phyloP scores from a whole-genome alignment of 1,139 yeast species.

The Nakaseomyces bracarensis region DNA sequence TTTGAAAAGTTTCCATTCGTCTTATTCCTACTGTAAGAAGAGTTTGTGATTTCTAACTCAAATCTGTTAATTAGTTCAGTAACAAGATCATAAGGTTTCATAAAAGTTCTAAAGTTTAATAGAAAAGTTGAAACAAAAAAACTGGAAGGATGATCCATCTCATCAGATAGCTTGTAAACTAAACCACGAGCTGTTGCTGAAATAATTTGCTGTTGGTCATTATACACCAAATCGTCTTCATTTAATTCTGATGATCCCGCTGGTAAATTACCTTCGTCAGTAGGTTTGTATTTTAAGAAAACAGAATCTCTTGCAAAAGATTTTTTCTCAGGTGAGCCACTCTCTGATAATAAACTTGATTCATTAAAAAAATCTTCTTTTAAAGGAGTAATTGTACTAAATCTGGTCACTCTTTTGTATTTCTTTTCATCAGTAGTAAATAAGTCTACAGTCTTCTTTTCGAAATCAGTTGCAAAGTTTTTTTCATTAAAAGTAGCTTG shows the following conservation, averaged over 20 bases:
- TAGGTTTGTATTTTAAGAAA: slow-evolving; percentile 31
- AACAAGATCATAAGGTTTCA: slow-evolving; percentile 59
- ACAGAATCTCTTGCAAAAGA: slow-evolving; percentile 40
- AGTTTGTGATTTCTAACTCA: slow-evolving; percentile 40
- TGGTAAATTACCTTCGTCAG: slow-evolving; percentile 16
- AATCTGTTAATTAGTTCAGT: slow-evolving; percentile 63
- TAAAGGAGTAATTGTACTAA: slow-evolving; percentile 3
- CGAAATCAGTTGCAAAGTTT: slow-evolving; percentile 23
- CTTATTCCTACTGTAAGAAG: slow-evolving; percentile 30
- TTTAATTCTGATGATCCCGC: slow-evolving; percentile 15
- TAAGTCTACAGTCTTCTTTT: slow-evolving; percentile 7
- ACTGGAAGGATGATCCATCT: slow-evolving; percentile 52
- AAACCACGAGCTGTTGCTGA: slow-evolving; percentile 79
- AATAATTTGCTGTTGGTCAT: slow-evolving; percentile 47
- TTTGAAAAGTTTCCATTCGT: slow-evolving; percentile 38
- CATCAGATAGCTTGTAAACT: slow-evolving; percentile 65
- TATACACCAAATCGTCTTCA: slow-evolving; percentile 39
- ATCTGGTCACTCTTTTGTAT: slow-evolving; percentile 11
- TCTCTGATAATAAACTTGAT: slow-evolving; percentile 31
- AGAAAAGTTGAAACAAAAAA: slow-evolving; percentile 70
- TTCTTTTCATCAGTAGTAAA: slow-evolving; percentile 22
- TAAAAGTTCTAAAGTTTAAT: slow-evolving; percentile 69
- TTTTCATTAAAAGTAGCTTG: slow-evolving; percentile 52
- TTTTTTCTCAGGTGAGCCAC: slow-evolving; percentile 40
- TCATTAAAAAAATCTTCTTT: slow-evolving; percentile 3